phyloP scores from a whole-genome alignment of 495 filamentous ascomycete genomes.

The Zalerion maritima region DNA sequence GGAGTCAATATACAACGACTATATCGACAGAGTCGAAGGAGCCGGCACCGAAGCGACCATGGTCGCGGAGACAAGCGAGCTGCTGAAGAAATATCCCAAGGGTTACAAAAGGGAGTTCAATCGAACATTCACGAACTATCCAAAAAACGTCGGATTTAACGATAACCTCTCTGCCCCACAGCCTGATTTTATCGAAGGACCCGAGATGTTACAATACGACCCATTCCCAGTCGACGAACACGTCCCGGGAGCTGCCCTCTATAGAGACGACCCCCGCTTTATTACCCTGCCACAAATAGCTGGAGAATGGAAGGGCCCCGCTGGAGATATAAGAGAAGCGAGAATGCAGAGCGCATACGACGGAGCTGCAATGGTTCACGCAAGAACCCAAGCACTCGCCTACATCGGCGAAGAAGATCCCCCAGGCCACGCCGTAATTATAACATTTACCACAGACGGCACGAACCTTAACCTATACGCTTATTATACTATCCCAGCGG shows the following conservation, averaged over 20 bases:
- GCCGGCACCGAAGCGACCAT: constrained; percentile 15
- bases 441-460: constrained; percentile 21
- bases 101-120: constrained; percentile 11
- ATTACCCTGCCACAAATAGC: constrained; percentile 17
- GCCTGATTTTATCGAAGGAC: constrained; percentile 18
- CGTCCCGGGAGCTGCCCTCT: constrained; percentile 16
- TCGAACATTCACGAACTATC: constrained; percentile 13
- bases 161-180: constrained; percentile 16
- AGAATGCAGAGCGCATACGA: constrained; percentile 12
- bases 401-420: constrained; percentile 12
- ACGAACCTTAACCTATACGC: constrained; percentile 17
- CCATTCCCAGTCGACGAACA: constrained; percentile 17
- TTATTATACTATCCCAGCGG: constrained; percentile 14
- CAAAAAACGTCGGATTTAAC: constrained; percentile 17
- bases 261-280: constrained; percentile 12
- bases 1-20: constrained; percentile 9
- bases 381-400: constrained; percentile 15
- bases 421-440: constrained; percentile 14
- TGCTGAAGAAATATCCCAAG: constrained; percentile 12
- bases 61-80: constrained; percentile 2
- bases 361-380: constrained; percentile 19
- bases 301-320: constrained; percentile 19
- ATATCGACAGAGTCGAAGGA: constrained; percentile 6
- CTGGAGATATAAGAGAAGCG: constrained; percentile 12
- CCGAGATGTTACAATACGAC: constrained; percentile 9